Conservation (phyloP, 2,329 filamentous ascomycete genomes). For the Aspergillus hortae region DNA sequence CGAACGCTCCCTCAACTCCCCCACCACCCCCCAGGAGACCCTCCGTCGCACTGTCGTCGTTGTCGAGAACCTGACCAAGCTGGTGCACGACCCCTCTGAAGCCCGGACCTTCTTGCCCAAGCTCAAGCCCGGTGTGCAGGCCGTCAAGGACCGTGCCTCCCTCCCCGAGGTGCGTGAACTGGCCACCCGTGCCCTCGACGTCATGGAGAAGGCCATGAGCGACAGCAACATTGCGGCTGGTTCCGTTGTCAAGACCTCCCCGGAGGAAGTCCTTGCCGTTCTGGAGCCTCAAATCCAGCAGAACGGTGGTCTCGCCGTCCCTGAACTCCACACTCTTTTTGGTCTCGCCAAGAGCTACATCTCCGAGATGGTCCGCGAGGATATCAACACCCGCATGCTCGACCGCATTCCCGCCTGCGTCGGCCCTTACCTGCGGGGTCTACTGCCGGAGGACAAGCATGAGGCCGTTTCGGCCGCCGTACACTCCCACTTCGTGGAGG, state of each 20-base stretch:
- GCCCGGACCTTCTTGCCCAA: conserved; percentile 93
- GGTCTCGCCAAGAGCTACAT: conserved; percentile 70
- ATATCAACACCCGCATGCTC: conserved; percentile 78
- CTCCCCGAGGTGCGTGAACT: conserved; percentile 92
- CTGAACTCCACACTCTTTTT: conserved; percentile 61
- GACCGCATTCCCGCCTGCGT: conserved; percentile 67
- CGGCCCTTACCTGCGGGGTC: conserved; percentile 68
- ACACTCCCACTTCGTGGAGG: conserved; percentile 73
- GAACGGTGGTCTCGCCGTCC: conserved; percentile 60
- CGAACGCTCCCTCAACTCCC: conserved; percentile 89
- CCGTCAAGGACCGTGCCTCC: conserved; percentile 80
- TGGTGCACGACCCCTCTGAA: conserved; percentile 93
- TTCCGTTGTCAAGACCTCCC: conserved; percentile 59
- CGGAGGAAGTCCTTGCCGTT: conserved; percentile 69
- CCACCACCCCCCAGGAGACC: conserved; percentile 87
- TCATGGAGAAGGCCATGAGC: conserved; percentile 92
- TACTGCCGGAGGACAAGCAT: conserved; percentile 62
- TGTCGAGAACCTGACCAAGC: conserved; percentile 95
- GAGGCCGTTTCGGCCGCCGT: conserved; percentile 68
- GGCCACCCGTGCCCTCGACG: conserved; percentile 72
- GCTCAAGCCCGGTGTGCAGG: conserved; percentile 87
- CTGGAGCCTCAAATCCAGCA: conserved; percentile 74
- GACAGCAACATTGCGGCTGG: conserved; percentile 56
- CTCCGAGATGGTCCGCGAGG: conserved; percentile 78
- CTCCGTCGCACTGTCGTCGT: conserved; percentile 94